Base-by-base conservation (phyloP, 2,329 filamentous ascomycete species). In the Sporothrix schenckii region DNA sequence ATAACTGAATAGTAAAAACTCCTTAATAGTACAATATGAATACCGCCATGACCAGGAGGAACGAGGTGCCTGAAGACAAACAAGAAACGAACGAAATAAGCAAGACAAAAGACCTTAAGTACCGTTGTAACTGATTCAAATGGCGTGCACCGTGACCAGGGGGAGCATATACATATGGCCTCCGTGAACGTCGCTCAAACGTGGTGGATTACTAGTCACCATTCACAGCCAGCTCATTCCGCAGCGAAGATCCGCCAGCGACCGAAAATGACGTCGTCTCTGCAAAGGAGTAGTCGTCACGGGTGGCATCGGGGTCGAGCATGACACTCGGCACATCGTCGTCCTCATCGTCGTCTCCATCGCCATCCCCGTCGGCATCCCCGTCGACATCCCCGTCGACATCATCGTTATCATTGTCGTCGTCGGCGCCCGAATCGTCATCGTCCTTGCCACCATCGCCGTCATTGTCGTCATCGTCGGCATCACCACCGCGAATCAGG, bases 361-460 rank as follows among this genome's bases (percentile, higher is more conserved):
- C 70, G 14, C 71, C 68, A 3, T 49, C 58, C 2, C 66, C 60
- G 27, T 66, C 53, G 2, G 65, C 61, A 30, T 65, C 68, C 21
- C 69, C 66, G 47, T 72, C 71, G 24, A 66, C 73, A 24, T 72
- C 70, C 6, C 71, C 68, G n/a, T 69, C 53, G 21, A 34, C 66
- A 19, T 61, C 63, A 14, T 30, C 67, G 9, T 41, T 24, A 47
- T 41, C 68, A 5, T 63, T 39, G 19, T 70, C 66, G 21, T 66
- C 69, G 2, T 72, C 68, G 1, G 34, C 63, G 16, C 54, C 65
- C 24, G 53, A 58, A 19, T 60, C 69, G 39, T 68, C 69, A 21
- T 70, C 56, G 80, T 79, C 79, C 24, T 69, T 41, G 30, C 61
- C 60, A 13, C 39, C 41, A 7, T 67, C 67, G 1, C n/a, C 49